A percentile compares a stretch with the other conserved stretches of the same genome.
These are phyloP conservation scores for Penicillium cosmopolitanum DNA, from an alignment of 495 filamentous ascomycete species.

Conservation along the genomic window DNA sequence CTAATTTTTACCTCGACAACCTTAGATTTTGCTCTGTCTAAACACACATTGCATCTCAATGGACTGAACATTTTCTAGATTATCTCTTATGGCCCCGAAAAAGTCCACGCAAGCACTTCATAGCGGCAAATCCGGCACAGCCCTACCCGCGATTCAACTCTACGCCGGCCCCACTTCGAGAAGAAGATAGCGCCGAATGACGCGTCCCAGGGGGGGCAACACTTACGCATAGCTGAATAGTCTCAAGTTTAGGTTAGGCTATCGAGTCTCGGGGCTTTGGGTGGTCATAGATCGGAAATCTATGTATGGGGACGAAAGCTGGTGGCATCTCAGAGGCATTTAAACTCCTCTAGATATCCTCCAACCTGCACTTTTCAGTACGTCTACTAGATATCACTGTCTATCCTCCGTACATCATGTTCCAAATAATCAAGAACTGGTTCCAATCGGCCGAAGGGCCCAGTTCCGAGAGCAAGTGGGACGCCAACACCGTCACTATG, in stretches of 20 bases:
- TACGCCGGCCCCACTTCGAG: slow-evolving; percentile 7
- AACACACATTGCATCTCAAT: not conserved
- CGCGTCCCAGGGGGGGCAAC: slow-evolving; percentile 7
- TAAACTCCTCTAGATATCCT: not conserved
- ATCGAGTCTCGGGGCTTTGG: not conserved
- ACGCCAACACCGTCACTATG: slow-evolving; percentile 16
- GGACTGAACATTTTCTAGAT: not conserved
- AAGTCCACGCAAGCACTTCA: slow-evolving; percentile 12
- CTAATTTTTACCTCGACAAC: not conserved
- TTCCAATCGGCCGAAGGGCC: slow-evolving; percentile 10
- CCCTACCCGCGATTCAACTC: slow-evolving; percentile 11
- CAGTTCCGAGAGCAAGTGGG: slow-evolving; percentile 11
- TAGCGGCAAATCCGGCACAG: slow-evolving; percentile 12
- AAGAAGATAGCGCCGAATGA: slow-evolving; percentile 14
- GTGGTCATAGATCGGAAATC: not conserved
- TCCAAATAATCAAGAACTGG: slow-evolving; percentile 11
- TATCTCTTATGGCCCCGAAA: not conserved
- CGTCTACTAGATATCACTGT: not conserved
- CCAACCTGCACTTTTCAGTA: not conserved
- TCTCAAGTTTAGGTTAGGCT: not conserved
- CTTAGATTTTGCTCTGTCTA: not conserved
- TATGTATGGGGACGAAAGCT: not conserved
- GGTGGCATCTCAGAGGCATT: not conserved
- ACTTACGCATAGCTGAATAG: slow-evolving; percentile 5
- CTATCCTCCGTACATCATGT: slow-evolving; percentile 7